Evolutionary conservation across 257 asterid genomes (phyloP).

Genomic region (Solanum pennellii): DNA sequence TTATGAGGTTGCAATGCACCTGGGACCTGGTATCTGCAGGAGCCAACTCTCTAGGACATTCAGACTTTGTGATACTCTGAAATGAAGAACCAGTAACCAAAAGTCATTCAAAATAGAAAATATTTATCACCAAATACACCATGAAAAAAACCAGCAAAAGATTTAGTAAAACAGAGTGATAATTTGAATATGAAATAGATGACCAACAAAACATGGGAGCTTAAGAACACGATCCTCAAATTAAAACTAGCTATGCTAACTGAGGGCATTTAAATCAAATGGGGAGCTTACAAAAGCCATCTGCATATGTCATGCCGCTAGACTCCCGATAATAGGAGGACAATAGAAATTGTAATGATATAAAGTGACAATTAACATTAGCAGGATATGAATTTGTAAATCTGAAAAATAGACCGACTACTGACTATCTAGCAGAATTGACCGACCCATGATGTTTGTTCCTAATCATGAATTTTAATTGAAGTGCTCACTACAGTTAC

Average conservation of each 20-base stretch:
- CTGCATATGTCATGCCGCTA: background rate
- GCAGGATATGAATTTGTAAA: background rate
- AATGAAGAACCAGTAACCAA: background rate
- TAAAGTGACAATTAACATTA: background rate
- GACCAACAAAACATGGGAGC: background rate
- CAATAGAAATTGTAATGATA: background rate
- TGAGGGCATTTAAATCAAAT: background rate
- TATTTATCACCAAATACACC: background rate
- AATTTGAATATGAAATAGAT: background rate
- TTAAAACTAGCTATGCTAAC: background rate
- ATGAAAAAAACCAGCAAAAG: background rate
- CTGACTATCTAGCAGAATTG: background rate
- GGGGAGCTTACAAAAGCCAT: background rate
- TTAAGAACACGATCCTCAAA: background rate
- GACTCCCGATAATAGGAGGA: background rate
- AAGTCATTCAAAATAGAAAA: background rate
- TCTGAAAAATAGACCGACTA: background rate
- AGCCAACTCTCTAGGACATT: constrained; percentile 93
- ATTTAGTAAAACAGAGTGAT: background rate
- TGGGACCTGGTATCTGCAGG: constrained; percentile 68
- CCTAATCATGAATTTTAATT: background rate
- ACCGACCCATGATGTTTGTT: background rate
- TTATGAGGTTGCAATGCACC: constrained; percentile 70
- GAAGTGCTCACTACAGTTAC: constrained; percentile 17
- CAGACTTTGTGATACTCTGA: constrained; percentile 82